Evolutionary conservation across 805 yeast genomes (phyloP), one percentile per base, ranked within the genome.

Genomic region (Vanderwaltozyma verrucispora): DNA sequence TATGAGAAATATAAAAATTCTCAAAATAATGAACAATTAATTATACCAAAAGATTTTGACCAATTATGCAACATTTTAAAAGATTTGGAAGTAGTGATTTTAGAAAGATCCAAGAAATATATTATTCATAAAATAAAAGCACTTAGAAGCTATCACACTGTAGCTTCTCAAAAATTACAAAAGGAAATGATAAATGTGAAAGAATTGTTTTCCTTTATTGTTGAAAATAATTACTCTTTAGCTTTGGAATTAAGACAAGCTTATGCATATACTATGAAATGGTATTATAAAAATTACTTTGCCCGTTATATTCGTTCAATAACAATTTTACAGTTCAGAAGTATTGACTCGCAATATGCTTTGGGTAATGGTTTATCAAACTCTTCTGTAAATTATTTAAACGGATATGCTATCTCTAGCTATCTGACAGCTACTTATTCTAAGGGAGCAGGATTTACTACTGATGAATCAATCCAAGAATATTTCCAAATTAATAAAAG

Each of bases 261-360:
- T 0, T 92, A 92, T 56, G 63, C 78, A 15, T 77, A 77, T 50
- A 89, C 97, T 2, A 88, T 92, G 84, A 68, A 74, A 50, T 92
- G 98, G 98, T 92, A 89, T 62, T 92, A 92, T 56, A 68, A 71
- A 40, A 72, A 80, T 39, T 74, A 82, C 47, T 89, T 88, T 52
- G 76, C 79, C 14, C 74, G 87, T 44, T 88, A 87, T 60, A 59
- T 79, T 28, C 74, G 78, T 43, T 76, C 94, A 1, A 59, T 88
- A 35, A 82, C 82, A 42, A 75, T 75, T 46, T 58, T 86, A 41
- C 73, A 70, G 30, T 45, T 78, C 14, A 67, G 69, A 36, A 60
- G 61, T 17, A 72, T 80, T 8, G 92, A 80, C 44, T 68, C 64
- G 40, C 65, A 65, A 32, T 67, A 68, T 36, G 67, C 80, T 1